Conservation (phyloP, 768 basidiomycete genomes). For the Lactarius hatsudake region DNA sequence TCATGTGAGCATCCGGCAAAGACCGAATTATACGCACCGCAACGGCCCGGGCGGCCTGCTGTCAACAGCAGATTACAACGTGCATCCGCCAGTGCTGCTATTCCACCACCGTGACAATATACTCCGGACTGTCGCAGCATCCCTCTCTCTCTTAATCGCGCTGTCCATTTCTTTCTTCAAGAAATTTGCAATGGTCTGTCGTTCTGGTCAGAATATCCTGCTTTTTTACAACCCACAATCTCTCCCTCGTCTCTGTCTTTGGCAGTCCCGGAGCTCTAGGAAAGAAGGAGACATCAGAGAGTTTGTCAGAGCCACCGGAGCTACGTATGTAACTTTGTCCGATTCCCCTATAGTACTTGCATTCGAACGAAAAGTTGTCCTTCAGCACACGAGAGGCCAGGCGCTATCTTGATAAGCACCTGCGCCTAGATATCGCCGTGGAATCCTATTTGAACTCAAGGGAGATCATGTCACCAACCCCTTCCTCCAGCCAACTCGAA, state of each 20-base stretch:
- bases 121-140: background rate
- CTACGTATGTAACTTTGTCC: slow-evolving; percentile 19
- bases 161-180: slow-evolving; percentile 8
- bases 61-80: background rate
- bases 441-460: slow-evolving; percentile 70
- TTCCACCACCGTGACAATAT: background rate
- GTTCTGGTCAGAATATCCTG: background rate
- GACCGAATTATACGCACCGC: background rate
- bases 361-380: background rate
- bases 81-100: background rate
- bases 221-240: background rate
- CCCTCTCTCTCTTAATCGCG: slow-evolving; percentile 15
- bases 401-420: slow-evolving; percentile 67
- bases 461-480: slow-evolving; percentile 18
- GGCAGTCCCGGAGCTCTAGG: slow-evolving; percentile 21
- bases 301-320: slow-evolving; percentile 21
- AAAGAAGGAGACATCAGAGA: slow-evolving; percentile 20
- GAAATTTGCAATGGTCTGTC: slow-evolving; percentile 19
- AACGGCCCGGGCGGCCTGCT: background rate
- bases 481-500: slow-evolving; percentile 38
- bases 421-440: slow-evolving; percentile 66
- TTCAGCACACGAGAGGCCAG: slow-evolving; percentile 52
- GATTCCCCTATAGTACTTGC: background rate
- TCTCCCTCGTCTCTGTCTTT: background rate
- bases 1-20: background rate